Conservation (phyloP, 352 stramenopile genomes). For the Phytophthora sojae region DNA sequence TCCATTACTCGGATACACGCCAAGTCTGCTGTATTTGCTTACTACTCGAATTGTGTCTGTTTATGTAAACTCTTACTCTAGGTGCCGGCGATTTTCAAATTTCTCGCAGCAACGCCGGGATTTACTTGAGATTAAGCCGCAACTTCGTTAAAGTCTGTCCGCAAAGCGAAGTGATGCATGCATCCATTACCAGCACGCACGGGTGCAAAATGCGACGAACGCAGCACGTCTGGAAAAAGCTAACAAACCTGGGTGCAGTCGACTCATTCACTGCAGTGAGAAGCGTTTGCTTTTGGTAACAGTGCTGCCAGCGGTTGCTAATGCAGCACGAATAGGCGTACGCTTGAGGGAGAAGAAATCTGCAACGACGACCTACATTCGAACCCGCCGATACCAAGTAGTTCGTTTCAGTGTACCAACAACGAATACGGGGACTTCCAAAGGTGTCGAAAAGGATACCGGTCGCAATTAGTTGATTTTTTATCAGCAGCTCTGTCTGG, state of each 20-base stretch:
- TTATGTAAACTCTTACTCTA: no score
- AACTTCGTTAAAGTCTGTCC: conserved; percentile 16
- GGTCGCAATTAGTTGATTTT: no score
- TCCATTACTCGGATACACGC: no score
- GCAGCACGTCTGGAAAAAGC: background rate
- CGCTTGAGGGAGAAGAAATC: conserved; percentile 4
- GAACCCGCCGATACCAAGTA: conserved; percentile 6
- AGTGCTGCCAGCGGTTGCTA: background rate
- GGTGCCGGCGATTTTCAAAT: no score
- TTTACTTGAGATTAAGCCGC: no score
- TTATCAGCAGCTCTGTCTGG: no score
- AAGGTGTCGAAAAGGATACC: conserved; percentile 12
- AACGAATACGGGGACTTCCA: no score
- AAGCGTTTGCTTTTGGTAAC: background rate
- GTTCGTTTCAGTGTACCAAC: background rate
- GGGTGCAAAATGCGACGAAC: no score
- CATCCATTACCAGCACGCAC: no score
- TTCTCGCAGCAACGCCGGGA: no score
- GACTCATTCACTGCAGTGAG: background rate
- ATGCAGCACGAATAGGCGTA: conserved; percentile 7
- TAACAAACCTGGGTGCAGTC: background rate
- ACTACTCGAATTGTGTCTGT: no score
- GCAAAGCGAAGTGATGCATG: background rate
- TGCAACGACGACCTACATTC: conserved; percentile 16
- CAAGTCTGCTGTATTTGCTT: no score